These are phyloP conservation scores for Yarrowia phangngaensis DNA, from an alignment of 805 yeast genomes.

Conservation along the genomic window DNA sequence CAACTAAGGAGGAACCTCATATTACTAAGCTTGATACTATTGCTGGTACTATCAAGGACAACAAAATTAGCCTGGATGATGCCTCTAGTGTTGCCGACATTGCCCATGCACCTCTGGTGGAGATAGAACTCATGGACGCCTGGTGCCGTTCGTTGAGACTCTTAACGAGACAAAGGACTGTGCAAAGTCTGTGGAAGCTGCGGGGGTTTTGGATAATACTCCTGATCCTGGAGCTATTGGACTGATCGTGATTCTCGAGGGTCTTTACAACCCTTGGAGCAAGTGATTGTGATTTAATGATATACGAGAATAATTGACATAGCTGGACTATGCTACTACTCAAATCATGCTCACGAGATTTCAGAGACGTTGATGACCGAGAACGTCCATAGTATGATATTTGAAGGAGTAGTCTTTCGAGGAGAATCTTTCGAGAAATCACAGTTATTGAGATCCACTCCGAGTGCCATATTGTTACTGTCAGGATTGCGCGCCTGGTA, in stretches of 20 bases:
- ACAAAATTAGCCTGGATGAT: conserved; percentile 26
- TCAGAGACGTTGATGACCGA: too few species aligned
- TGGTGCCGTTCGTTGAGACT: conserved; percentile 77
- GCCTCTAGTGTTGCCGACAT: conserved; percentile 60
- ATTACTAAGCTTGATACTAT: conserved; percentile 80
- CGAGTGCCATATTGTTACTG: too few species aligned
- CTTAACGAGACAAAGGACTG: conserved; percentile 53
- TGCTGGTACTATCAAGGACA: conserved; percentile 69
- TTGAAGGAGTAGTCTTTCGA: too few species aligned
- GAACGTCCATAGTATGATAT: too few species aligned
- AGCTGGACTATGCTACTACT: too few species aligned
- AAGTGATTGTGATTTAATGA: neutral
- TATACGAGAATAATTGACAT: too few species aligned
- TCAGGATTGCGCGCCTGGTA: too few species aligned
- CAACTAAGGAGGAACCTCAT: conserved; percentile 68
- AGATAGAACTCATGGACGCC: conserved; percentile 86
- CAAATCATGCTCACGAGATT: too few species aligned
- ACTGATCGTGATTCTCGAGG: conserved; percentile 55
- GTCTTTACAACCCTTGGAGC: conserved; percentile 34
- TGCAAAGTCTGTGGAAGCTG: conserved; percentile 60
- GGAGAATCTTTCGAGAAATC: too few species aligned
- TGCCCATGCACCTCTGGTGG: conserved; percentile 85
- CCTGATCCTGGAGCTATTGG: conserved; percentile 98
- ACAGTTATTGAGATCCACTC: too few species aligned
- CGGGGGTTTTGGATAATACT: conserved; percentile 45